Evolutionary conservation across 805 yeast species (phyloP), one percentile per base, ranked within the genome.

Genomic region (Maudiozyma saulgeensis): DNA sequence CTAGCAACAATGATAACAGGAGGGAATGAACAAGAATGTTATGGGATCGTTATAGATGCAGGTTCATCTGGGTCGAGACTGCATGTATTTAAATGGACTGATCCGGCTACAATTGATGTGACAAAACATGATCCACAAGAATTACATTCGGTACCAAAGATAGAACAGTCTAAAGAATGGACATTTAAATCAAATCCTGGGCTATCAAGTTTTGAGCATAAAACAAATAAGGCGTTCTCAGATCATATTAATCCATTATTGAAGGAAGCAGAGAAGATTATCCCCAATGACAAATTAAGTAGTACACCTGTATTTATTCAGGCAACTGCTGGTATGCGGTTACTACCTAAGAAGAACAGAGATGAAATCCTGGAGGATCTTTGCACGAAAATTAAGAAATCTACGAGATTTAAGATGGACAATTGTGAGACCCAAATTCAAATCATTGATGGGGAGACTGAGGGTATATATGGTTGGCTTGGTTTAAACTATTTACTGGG

Each of bases 301-400:
- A 77, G 78, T 4, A 91, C 98, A 0, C 98, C 99, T 0, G 76
- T 93, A 1, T 93, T 81, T 56, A 78, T 93, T n/a, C 79, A 87
- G 56, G 95, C 98, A 3, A 93, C 99, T 0, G 99, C 99, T 5
- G 99, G 99, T 1, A 88, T 93, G 96, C 76, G 99, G 53, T 68
- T 93, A 41, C 62, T 91, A 43, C 79, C 84, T 0, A 71, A 72
- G 34, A 63, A 68, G 16, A 76, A 78, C 44, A 82, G 81, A 53
- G 60, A 71, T 8, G 69, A 63, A 37, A 74, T 93, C 2, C 67
- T 91, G 41, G 55, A 68, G 11, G 75, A 77, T 47, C 78, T 88
- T 0, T 91, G 98, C 64, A 49, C 64, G 8, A 66, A 73, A 8
- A 68, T 91, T 31, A 68, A 70, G 48, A 63, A 73, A 16, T 71